phyloP scores from a whole-genome alignment of 2,329 filamentous ascomycete genomes.

The Ascochyta lentis region DNA sequence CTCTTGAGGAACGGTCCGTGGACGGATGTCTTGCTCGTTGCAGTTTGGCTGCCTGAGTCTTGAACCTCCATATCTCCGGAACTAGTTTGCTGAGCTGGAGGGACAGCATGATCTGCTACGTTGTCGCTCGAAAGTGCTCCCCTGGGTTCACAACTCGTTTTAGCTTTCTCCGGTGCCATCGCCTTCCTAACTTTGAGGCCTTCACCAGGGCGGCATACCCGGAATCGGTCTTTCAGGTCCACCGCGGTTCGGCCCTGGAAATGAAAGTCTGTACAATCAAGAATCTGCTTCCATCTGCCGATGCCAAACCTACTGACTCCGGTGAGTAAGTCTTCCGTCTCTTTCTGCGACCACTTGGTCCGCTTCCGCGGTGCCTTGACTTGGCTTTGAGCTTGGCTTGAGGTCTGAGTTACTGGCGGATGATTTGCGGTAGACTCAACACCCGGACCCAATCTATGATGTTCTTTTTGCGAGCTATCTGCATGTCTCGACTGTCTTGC shows the following conservation, averaged over 20 bases:
- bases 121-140: neutral
- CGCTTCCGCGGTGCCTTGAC: conserved; percentile 58
- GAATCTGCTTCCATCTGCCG: conserved; percentile 69
- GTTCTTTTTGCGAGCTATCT: neutral
- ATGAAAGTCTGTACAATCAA: conserved; percentile 61
- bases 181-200: conserved; percentile 30
- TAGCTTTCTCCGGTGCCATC: conserved; percentile 47
- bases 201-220: conserved; percentile 59
- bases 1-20: conserved; percentile 57
- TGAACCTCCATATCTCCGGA: neutral
- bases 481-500: neutral
- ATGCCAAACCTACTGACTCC: conserved; percentile 68
- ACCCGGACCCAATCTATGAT: neutral
- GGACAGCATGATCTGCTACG: neutral
- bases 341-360: conserved; percentile 68
- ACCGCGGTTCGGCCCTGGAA: conserved; percentile 67
- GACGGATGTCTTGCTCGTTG: conserved; percentile 54
- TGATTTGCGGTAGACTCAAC: neutral
- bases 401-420: neutral
- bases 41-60: neutral
- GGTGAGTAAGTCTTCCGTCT: conserved; percentile 63
- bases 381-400: conserved; percentile 20
- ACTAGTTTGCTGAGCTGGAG: neutral
- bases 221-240: conserved; percentile 68
- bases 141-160: neutral